These are phyloP conservation scores for Parathielavia hyrcaniae DNA, from an alignment of 495 filamentous ascomycete genomes.

Conservation along the genomic window DNA sequence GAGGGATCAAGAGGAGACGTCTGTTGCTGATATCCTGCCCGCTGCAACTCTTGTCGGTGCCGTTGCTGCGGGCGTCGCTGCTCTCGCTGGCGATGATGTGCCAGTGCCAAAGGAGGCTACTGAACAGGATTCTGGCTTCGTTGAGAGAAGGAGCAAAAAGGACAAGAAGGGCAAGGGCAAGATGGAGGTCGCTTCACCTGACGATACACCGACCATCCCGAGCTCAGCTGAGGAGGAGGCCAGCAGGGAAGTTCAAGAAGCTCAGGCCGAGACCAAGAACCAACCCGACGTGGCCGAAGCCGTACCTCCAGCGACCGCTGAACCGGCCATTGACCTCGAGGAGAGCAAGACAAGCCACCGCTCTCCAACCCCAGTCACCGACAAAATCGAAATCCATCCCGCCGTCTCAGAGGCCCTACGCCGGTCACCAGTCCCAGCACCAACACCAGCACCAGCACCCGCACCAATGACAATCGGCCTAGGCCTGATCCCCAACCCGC, in stretches of 20 bases:
- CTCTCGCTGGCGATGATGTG: not conserved
- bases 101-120: constrained; percentile 11
- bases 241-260: not conserved
- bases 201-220: not conserved
- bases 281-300: constrained; percentile 1
- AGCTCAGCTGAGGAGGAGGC: not conserved
- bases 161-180: constrained; percentile 30
- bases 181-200: not conserved
- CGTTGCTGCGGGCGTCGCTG: not conserved
- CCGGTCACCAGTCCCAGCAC: not conserved
- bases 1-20: constrained; percentile 4
- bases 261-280: not conserved
- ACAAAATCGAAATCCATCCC: constrained; percentile 18
- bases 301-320: not conserved
- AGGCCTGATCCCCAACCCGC: constrained; percentile 27
- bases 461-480: constrained; percentile 18
- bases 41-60: not conserved
- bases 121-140: constrained; percentile 21
- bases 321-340: not conserved
- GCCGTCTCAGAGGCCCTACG: constrained; percentile 7
- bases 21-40: not conserved
- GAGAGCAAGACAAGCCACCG: constrained; percentile 5
- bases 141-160: constrained; percentile 28
- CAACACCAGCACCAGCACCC: constrained; percentile 1
- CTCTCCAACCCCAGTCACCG: constrained; percentile 5